Percentiles rank a stretch among this genome's conserved stretches.
phyloP scores from a whole-genome alignment of 768 basidiomycete genomes.

The Podaxis mareebaensis region DNA sequence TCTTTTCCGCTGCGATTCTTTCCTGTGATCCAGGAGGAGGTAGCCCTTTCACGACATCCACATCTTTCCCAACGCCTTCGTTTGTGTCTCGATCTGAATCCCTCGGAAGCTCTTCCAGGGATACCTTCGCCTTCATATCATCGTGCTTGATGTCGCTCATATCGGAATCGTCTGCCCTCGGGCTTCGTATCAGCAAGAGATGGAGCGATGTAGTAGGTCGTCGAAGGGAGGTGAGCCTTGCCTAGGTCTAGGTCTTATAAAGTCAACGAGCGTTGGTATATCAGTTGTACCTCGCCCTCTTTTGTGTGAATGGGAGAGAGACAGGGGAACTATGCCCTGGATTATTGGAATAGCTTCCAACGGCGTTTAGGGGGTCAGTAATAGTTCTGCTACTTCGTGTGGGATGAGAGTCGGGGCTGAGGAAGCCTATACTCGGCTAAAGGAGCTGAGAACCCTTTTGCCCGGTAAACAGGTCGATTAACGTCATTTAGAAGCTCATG shows the following conservation, averaged over 20 bases:
- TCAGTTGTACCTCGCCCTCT: neutral
- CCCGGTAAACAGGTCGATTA: neutral
- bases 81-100: neutral
- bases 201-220: too few relatives aligned
- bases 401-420: neutral
- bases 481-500: neutral
- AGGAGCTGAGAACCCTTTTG: neutral
- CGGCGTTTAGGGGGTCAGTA: neutral
- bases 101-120: neutral
- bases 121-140: slow-evolving; percentile 1
- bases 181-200: neutral
- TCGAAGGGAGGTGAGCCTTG: too few relatives aligned
- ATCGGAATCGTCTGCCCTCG: neutral
- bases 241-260: too few relatives aligned
- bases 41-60: neutral
- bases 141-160: neutral
- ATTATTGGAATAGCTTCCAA: neutral
- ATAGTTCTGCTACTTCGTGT: neutral
- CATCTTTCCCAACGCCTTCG: neutral
- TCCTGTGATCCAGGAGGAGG: slow-evolving; percentile 19
- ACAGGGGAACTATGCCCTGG: neutral
- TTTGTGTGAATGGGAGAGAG: neutral
- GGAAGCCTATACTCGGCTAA: neutral
- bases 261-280: neutral
- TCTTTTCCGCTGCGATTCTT: slow-evolving; percentile 33